These are phyloP conservation scores for Benincasa hispida DNA, from an alignment of 306 rosid genomes.

Conservation along the genomic window DNA sequence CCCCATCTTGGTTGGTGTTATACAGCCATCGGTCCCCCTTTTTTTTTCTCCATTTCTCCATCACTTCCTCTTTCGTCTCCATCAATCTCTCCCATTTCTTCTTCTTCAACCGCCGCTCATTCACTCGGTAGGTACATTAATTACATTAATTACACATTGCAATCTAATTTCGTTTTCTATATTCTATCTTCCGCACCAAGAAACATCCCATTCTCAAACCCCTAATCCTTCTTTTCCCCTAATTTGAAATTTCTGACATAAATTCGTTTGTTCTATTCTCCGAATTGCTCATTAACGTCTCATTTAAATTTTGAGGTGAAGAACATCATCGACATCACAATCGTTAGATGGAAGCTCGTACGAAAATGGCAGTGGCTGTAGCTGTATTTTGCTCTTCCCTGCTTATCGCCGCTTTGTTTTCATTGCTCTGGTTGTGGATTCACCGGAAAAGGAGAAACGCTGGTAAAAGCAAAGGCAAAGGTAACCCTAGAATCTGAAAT, in stretches of 20 bases:
- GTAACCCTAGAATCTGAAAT: neutral
- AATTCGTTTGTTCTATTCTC: neutral
- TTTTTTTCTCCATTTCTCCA: neutral
- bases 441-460: constrained; percentile 16
- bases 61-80: constrained; percentile 10
- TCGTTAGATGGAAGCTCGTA: constrained; percentile 26
- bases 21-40: constrained; percentile 18
- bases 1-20: constrained; percentile 32
- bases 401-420: constrained; percentile 29
- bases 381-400: constrained; percentile 23
- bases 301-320: constrained; percentile 7
- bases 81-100: constrained; percentile 23
- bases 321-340: neutral
- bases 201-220: neutral
- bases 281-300: neutral
- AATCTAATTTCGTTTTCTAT: neutral
- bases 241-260: neutral
- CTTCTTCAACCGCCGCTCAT: constrained; percentile 39
- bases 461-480: too few species aligned
- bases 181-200: neutral
- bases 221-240: neutral
- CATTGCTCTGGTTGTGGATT: constrained; percentile 44
- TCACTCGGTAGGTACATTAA: constrained; percentile 36
- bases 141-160: neutral
- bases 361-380: constrained; percentile 36